A percentile compares a stretch with the other conserved stretches of the same genome.
These are phyloP conservation scores for Hypoxylon sp. DNA, from an alignment of 2,329 filamentous ascomycete genomes.

Conservation along the genomic window DNA sequence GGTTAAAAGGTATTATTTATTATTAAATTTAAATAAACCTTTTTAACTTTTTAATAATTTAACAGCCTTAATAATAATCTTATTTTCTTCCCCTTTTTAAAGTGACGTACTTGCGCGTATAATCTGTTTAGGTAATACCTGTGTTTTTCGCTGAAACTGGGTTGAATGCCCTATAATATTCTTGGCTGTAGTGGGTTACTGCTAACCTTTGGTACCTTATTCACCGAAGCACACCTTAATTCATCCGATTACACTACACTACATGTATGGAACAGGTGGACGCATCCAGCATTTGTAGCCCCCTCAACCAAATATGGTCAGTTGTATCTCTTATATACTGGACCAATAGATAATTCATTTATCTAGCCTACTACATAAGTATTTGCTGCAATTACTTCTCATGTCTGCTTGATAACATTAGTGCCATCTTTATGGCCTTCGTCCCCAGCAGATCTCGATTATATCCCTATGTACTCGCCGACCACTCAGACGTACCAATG, in stretches of 20 bases:
- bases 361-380: not conserved
- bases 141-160: too few relatives aligned
- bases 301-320: not conserved
- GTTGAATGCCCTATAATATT: not conserved
- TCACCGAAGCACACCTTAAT: not conserved
- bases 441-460: conserved; percentile 18
- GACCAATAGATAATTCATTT: not conserved
- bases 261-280: too few relatives aligned
- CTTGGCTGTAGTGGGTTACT: not conserved
- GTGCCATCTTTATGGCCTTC: not conserved
- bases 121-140: not conserved
- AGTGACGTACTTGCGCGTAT: conserved; percentile 6
- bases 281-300: too few relatives aligned
- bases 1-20: too few relatives aligned
- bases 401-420: not conserved
- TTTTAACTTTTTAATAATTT: too few relatives aligned
- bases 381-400: not conserved
- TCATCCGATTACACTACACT: too few relatives aligned
- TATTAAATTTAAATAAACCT: too few relatives aligned
- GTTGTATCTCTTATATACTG: not conserved
- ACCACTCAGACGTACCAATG: not conserved
- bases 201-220: not conserved
- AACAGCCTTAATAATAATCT: too few relatives aligned
- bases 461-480: not conserved
- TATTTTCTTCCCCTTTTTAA: not conserved